phyloP scores from a whole-genome alignment of 2,329 filamentous ascomycete species.

The Anthostomella pinea region DNA sequence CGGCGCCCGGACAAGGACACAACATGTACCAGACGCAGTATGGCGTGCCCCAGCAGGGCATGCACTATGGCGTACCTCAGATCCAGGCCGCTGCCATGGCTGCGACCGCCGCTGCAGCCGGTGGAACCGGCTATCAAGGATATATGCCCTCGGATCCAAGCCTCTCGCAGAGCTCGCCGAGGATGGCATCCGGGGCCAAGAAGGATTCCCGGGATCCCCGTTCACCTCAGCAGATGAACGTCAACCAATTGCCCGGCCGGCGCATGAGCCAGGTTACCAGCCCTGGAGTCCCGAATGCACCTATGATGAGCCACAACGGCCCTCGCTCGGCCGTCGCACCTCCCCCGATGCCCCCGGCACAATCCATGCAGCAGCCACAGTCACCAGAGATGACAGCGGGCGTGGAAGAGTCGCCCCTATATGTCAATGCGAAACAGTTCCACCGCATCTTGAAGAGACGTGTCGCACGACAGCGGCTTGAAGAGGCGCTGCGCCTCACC shows the following conservation, averaged over 20 bases:
- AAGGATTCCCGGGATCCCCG: slow-evolving; percentile 69
- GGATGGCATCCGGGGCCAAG: slow-evolving; percentile 68
- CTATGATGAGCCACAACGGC: slow-evolving; percentile 69
- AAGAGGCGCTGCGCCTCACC: slow-evolving; percentile 87
- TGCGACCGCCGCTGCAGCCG: slow-evolving; percentile 84
- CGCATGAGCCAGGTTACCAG: slow-evolving; percentile 77
- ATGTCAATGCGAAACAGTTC: slow-evolving; percentile 98
- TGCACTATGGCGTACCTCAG: slow-evolving; percentile 80
- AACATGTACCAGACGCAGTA: slow-evolving; percentile 81
- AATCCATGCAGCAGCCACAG: slow-evolving; percentile 65
- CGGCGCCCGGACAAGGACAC: slow-evolving; percentile 61
- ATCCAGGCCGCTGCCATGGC: slow-evolving; percentile 92
- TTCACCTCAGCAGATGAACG: slow-evolving; percentile 70
- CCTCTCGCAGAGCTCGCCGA: slow-evolving; percentile 70
- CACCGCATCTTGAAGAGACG: slow-evolving; percentile 93
- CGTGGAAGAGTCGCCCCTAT: slow-evolving; percentile 87
- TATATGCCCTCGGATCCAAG: slow-evolving; percentile 70
- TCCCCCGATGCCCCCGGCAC: slow-evolving; percentile 60
- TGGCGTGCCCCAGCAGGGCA: slow-evolving; percentile 67
- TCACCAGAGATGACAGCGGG: slow-evolving; percentile 76
- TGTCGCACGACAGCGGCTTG: slow-evolving; percentile 87
- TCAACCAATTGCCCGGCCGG: slow-evolving; percentile 58
- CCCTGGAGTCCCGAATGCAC: slow-evolving; percentile 69
- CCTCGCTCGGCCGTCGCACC: slow-evolving; percentile 50
- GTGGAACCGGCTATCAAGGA: slow-evolving; percentile 64